Evolutionary conservation across 108 stramenopile genomes (phyloP), one percentile per base, ranked within the genome.

Genomic region (Nitzschia inconspicua): DNA sequence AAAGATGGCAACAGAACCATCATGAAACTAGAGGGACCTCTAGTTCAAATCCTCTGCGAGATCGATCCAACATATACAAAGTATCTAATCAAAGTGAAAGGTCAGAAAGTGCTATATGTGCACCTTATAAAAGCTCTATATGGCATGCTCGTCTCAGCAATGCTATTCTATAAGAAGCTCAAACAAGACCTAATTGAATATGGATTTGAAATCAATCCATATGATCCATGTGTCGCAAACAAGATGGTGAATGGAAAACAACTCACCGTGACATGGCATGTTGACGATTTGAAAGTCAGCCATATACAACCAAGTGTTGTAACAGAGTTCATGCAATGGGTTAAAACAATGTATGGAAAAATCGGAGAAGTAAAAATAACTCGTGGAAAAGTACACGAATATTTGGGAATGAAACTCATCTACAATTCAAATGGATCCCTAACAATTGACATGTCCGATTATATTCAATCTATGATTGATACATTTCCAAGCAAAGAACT

Each of bases 251-350:
- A 74, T n/a, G 76, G 77, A 29, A 51, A 54, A 19, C 77, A 78
- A 29, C 63, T 57, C 39, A 72, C 77, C 3, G 56, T 79, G 9
- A 7, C 30, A 1, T 82, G 76, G 76, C 65, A 77, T 53, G 79
- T 73, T 0, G 79, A 83, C 44, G 82, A 82, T 41, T 48, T 78
- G 10, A 82, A 78, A 40, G 63, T 72, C 0, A 68, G 66, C 13
- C 70, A 72, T 28, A 57, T 57, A 1, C 43, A 65, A n/a, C n/a
- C n/a, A n/a, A n/a, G n/a, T n/a, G n/a, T n/a, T n/a, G n/a, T n/a
- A n/a, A n/a, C n/a, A n/a, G n/a, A n/a, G n/a, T n/a, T n/a, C n/a
- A n/a, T n/a, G n/a, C n/a, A n/a, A n/a, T n/a, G n/a, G n/a, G n/a
- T n/a, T n/a, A n/a, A n/a, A n/a, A n/a, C n/a, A n/a, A n/a, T n/a